Evolutionary conservation across 768 basidiomycete genomes (phyloP).

Genomic region (Leccinum incarnatum): DNA sequence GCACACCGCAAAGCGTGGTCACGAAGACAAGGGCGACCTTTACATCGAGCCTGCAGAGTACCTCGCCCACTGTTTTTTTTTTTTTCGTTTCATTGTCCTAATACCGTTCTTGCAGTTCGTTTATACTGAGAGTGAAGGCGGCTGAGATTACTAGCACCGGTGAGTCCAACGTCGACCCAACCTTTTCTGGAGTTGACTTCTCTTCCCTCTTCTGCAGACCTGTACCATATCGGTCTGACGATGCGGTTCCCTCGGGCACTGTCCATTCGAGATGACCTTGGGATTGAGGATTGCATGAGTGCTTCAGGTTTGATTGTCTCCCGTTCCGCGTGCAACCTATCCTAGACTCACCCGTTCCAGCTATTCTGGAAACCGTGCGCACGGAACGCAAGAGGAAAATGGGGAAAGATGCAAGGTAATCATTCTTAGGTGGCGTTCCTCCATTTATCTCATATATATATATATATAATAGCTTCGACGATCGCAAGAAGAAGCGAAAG

Average conservation of each 20-base stretch:
- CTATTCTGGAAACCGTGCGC: conserved; percentile 56
- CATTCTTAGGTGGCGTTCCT: conserved; percentile 2
- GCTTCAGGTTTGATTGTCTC: conserved; percentile 49
- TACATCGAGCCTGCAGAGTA: conserved; percentile 83
- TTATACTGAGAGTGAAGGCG: conserved; percentile 90
- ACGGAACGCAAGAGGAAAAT: conserved; percentile 73
- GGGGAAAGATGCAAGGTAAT: conserved; percentile 55
- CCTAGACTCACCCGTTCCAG: conserved; percentile 32
- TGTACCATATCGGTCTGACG: conserved; percentile 82
- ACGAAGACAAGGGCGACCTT: conserved; percentile 80
- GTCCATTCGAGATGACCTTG: conserved; percentile 75
- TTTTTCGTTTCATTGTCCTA: not conserved
- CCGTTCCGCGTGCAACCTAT: not conserved
- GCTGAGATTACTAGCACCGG: conserved; percentile 84
- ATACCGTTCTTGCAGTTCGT: conserved; percentile 57
- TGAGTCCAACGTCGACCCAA: conserved; percentile 27
- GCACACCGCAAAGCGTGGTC: conserved; percentile 53
- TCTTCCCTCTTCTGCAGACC: conserved; percentile 44
- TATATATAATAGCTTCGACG: conserved; percentile 27
- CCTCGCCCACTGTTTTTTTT: conserved; percentile 13
- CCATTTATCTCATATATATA: not conserved
- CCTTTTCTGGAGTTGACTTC: not conserved
- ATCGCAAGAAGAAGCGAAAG: conserved; percentile 33
- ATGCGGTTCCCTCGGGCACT: conserved; percentile 93
- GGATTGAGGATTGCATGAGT: conserved; percentile 67